phyloP scores from a whole-genome alignment of 768 basidiomycete genomes.

The Xerocomus brunneocitrinus region DNA sequence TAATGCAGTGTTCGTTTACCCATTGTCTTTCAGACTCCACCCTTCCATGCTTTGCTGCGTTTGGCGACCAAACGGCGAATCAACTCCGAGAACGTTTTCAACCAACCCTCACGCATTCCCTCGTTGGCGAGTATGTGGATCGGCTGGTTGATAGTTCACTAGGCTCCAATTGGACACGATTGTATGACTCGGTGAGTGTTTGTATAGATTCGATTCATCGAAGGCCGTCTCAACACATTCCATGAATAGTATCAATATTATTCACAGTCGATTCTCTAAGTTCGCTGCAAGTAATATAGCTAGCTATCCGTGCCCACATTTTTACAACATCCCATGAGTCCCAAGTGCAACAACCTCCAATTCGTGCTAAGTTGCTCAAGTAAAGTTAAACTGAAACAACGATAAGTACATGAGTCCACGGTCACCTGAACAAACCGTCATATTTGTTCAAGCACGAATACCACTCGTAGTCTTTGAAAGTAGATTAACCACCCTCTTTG shows the following conservation, averaged over 20 bases:
- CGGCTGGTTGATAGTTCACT: constrained; percentile 84
- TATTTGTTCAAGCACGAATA: constrained; percentile 86
- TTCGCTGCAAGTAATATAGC: not conserved
- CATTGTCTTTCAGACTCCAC: constrained; percentile 59
- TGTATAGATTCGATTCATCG: not conserved
- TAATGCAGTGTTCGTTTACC: constrained; percentile 1
- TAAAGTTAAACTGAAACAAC: not conserved
- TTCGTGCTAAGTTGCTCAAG: not conserved
- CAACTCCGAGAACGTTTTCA: constrained; percentile 93
- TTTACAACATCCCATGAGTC: not conserved
- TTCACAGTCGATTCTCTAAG: constrained; percentile 80
- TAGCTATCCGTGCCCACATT: not conserved
- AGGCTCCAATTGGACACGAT: constrained; percentile 89
- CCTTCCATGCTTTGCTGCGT: constrained; percentile 84
- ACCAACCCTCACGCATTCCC: constrained; percentile 76
- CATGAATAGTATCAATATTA: constrained; percentile 81
- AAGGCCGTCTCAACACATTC: not conserved
- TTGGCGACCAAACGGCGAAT: constrained; percentile 86
- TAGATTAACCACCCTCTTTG: constrained; percentile 2
- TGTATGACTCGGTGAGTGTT: constrained; percentile 85
- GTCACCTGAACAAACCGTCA: constrained; percentile 50
- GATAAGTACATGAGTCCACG: constrained; percentile 1
- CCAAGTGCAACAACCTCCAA: not conserved
- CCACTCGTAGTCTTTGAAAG: constrained; percentile 64
- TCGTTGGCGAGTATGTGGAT: constrained; percentile 87